These are phyloP conservation scores for Haberlea rhodopensis DNA, from an alignment of 257 asterid species.

Conservation along the genomic window DNA sequence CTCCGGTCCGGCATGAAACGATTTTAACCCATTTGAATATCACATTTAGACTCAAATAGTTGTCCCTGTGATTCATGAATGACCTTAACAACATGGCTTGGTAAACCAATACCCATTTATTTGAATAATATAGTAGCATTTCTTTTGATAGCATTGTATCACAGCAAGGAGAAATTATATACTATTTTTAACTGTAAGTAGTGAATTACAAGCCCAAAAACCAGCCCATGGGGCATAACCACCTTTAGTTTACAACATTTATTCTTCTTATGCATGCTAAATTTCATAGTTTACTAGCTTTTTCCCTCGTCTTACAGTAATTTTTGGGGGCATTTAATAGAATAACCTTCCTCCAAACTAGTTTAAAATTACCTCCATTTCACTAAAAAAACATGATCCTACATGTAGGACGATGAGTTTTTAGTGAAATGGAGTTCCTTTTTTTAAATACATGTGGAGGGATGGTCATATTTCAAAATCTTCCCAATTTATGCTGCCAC, in stretches of 20 bases:
- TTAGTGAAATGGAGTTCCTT: no score
- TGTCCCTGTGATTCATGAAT: conserved; percentile 2
- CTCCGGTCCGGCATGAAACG: conserved; percentile 3
- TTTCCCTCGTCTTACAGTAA: no score
- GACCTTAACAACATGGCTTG: not conserved
- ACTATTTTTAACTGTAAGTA: not conserved
- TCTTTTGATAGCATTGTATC: not conserved
- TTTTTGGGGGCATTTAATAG: no score
- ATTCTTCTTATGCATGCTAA: no score
- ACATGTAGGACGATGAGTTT: no score
- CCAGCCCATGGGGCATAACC: not conserved
- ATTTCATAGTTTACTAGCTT: not conserved
- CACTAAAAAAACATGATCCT: no score
- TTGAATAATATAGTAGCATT: not conserved
- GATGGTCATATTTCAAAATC: no score
- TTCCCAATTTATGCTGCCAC: no score
- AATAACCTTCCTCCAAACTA: no score
- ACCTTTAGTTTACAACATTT: no score
- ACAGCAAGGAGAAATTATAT: not conserved
- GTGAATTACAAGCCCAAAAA: not conserved
- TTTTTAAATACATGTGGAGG: no score
- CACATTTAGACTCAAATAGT: not conserved
- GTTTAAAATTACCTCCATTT: no score
- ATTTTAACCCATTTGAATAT: not conserved
- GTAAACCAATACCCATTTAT: not conserved